phyloP scores from a whole-genome alignment of 2,329 filamentous ascomycete species.

The Fusarium sulawesiense region DNA sequence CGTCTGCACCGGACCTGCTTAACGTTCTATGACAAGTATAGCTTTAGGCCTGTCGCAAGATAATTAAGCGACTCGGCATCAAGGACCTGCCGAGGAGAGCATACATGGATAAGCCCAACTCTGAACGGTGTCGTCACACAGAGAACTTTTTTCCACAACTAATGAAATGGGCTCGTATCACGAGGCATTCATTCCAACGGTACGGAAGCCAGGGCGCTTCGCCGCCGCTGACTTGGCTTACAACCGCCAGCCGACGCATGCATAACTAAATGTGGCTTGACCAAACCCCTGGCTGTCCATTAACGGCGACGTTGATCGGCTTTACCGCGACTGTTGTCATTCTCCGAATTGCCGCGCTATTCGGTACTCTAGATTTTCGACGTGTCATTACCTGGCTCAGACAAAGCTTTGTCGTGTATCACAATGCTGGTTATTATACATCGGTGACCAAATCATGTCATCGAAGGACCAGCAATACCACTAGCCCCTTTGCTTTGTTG shows the following conservation, averaged over 20 bases:
- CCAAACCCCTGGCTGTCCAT: constrained; percentile 20
- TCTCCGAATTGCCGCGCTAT: background rate
- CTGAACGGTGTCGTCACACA: background rate
- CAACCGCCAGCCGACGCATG: constrained; percentile 17
- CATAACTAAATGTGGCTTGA: constrained; percentile 27
- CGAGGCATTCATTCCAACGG: constrained; percentile 35
- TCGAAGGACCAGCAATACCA: background rate
- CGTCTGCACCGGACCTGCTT: background rate
- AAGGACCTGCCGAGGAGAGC: background rate
- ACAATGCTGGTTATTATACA: constrained; percentile 24
- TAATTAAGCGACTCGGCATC: constrained; percentile 19
- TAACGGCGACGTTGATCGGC: constrained; percentile 16
- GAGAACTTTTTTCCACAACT: background rate
- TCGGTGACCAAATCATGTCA: constrained; percentile 2
- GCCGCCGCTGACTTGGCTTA: constrained; percentile 43
- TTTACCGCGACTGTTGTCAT: constrained; percentile 9
- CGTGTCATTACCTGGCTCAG: constrained; percentile 27
- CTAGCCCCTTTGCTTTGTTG: constrained; percentile 2
- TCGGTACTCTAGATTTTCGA: background rate
- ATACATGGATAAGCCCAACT: constrained; percentile 8
- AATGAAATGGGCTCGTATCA: constrained; percentile 10
- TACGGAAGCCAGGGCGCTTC: constrained; percentile 34
- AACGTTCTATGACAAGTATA: constrained; percentile 9
- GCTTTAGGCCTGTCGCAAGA: constrained; percentile 9
- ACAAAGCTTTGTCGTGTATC: constrained; percentile 43